Base-by-base conservation (phyloP, 306 rosid genomes). In the Vigna nakashimae region DNA sequence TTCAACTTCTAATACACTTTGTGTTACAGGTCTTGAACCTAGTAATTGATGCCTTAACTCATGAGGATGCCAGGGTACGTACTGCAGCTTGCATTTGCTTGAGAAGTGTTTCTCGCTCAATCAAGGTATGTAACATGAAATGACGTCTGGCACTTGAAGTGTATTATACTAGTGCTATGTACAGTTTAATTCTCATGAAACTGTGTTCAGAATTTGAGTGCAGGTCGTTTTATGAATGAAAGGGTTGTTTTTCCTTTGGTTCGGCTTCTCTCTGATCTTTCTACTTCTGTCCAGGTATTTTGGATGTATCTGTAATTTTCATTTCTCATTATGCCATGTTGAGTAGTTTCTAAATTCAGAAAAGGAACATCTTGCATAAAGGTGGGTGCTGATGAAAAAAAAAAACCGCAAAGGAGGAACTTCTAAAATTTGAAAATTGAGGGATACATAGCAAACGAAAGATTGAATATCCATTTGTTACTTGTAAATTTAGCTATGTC, bases 11-110 rank as follows among this genome's bases (percentile, higher is more conserved):
- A 59, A 76, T 74, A 50, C 56, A 15, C 36, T 42, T 75, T 64
- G 26, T 80, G 76, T 76, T 75, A 43, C 81, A 95, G 99, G 88
- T 86, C 20, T 82, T 90, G 81, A 84, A 76, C 81, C 81, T 79
- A 64, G 88, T 91, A 64, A 81, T 83, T 46, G 84, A 87, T 84
- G 92, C 93, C 18, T 82, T 95, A 82, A 83, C 75, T 70, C 92
- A 91, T 81, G 91, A 92, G 75, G 90, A 86, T 76, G 76, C 86
- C 79, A 84, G 74, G 43, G 86, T 95, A 64, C 98, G 96, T 38
- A 67, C 71, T 42, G 98, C 98, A 55, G 99, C 98, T 79, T 95
- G 99, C 90, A 85, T 88, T 85, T 95, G 97, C 92, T 82, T 95
- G 81, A 91, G 82, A 92, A 89, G 87, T 78, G 90, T 85, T 72